These are phyloP conservation scores for Calonectria honghensis DNA, from an alignment of 2,329 filamentous ascomycete species.

Conservation along the genomic window DNA sequence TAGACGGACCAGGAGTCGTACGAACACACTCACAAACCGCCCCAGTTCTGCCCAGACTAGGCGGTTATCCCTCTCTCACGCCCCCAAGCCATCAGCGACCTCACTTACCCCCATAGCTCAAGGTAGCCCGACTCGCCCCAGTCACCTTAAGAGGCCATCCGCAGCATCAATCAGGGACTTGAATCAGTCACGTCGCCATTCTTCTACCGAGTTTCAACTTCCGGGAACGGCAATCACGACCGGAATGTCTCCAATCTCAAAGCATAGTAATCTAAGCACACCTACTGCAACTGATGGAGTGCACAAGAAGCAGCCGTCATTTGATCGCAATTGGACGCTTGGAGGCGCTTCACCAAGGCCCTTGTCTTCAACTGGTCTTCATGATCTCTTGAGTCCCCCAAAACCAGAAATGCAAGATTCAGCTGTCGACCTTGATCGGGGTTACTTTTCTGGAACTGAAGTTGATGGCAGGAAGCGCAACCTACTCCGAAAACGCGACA, in stretches of 20 bases:
- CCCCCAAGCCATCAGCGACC: conserved; percentile 68
- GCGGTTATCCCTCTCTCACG: conserved; percentile 70
- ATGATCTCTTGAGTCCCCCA: conserved; percentile 64
- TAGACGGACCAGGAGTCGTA: conserved; percentile 72
- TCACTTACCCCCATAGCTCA: conserved; percentile 63
- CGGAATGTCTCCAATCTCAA: conserved; percentile 58
- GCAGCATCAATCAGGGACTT: conserved; percentile 88
- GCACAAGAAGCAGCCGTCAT: conserved; percentile 81
- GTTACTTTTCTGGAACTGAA: conserved; percentile 95
- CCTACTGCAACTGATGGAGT: conserved; percentile 63
- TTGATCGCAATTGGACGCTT: conserved; percentile 82
- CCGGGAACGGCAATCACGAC: conserved; percentile 50
- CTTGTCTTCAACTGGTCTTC: conserved; percentile 71
- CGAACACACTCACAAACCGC: conserved; percentile 74
- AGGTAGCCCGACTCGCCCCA: conserved; percentile 68
- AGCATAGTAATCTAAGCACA: conserved; percentile 65
- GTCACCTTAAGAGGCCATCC: conserved; percentile 79
- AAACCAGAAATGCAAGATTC: conserved; percentile 67
- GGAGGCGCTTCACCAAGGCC: conserved; percentile 71
- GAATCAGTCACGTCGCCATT: conserved; percentile 90
- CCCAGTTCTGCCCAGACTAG: conserved; percentile 68
- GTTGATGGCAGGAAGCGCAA: conserved; percentile 85
- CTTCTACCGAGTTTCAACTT: conserved; percentile 84
- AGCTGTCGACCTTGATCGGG: conserved; percentile 83
- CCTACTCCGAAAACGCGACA: conserved; percentile 86